These are phyloP conservation scores for Coleophoma eucalyptorum DNA, from an alignment of 2,329 filamentous ascomycete species.

Conservation along the genomic window DNA sequence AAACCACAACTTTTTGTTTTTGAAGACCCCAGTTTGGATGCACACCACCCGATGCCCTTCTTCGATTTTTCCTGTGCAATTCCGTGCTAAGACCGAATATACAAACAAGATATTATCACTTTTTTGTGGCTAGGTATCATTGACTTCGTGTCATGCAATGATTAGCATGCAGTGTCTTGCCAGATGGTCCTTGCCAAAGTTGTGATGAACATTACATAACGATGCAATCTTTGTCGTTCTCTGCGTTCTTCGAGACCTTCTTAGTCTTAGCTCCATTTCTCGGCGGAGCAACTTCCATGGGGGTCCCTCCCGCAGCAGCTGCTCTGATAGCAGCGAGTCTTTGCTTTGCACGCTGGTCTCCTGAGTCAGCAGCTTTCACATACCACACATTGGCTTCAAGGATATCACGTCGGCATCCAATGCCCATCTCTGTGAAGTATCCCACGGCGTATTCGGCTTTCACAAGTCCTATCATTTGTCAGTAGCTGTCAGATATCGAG, in stretches of 20 bases:
- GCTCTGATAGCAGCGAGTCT: slow-evolving; percentile 82
- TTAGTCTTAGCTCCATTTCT: slow-evolving; percentile 23
- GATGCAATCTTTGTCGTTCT: slow-evolving; percentile 16
- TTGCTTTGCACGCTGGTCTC: slow-evolving; percentile 85
- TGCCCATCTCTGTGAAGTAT: slow-evolving; percentile 98
- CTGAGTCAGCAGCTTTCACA: slow-evolving; percentile 87
- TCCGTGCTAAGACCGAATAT: too few species aligned
- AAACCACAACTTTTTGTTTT: too few species aligned
- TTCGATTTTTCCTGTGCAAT: too few species aligned
- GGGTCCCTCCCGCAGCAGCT: slow-evolving; percentile 54
- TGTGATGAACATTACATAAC: slow-evolving; percentile 13
- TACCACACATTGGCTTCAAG: slow-evolving; percentile 98
- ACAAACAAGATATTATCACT: too few species aligned
- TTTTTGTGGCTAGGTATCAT: too few species aligned
- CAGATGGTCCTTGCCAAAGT: too few species aligned
- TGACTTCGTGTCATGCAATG: too few species aligned
- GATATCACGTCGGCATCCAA: slow-evolving; percentile 90
- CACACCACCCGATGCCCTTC: too few species aligned
- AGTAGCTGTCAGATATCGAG: slow-evolving; percentile 72
- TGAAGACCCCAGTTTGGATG: too few species aligned
- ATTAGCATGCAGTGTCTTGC: too few species aligned
- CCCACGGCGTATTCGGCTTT: slow-evolving; percentile 92
- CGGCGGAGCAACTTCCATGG: slow-evolving; percentile 25
- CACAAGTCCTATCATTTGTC: slow-evolving; percentile 22
- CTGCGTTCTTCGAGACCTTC: slow-evolving; percentile 11